Percentiles rank a stretch among this genome's conserved stretches.
These are phyloP conservation scores for Camellia oleifera DNA, from an alignment of 179 eudicot species.

Conservation along the genomic window DNA sequence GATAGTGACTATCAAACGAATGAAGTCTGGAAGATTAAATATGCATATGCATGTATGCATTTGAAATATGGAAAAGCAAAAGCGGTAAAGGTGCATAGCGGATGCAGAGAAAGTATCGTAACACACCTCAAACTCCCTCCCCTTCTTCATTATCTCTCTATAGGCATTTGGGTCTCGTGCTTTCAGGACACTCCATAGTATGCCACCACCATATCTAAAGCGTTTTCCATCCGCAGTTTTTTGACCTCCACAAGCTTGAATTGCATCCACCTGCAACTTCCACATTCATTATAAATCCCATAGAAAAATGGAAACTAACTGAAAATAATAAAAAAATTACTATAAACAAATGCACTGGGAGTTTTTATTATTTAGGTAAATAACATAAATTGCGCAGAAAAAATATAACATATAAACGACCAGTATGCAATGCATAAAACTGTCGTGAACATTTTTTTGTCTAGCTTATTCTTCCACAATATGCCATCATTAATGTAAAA, in stretches of 20 bases:
- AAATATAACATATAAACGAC: too few species aligned
- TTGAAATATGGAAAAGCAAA: background rate
- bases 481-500: background rate
- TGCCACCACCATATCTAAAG: slow-evolving; percentile 69
- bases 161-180: slow-evolving; percentile 75
- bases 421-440: background rate
- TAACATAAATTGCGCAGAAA: too few species aligned
- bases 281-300: background rate
- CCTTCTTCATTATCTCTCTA: slow-evolving; percentile 86
- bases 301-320: background rate
- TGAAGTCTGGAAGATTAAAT: too few species aligned
- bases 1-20: background rate
- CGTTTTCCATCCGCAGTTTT: slow-evolving; percentile 75
- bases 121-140: slow-evolving; percentile 85
- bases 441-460: background rate
- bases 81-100: background rate
- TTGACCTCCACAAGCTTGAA: slow-evolving; percentile 94
- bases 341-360: background rate
- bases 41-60: background rate
- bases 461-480: background rate
- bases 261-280: slow-evolving; percentile 71
- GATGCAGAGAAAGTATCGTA: background rate
- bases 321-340: background rate
- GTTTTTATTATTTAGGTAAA: too few species aligned
- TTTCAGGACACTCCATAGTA: slow-evolving; percentile 82